Conservation (phyloP, 169 alveolate genomes). For the Plasmodium ovale region DNA sequence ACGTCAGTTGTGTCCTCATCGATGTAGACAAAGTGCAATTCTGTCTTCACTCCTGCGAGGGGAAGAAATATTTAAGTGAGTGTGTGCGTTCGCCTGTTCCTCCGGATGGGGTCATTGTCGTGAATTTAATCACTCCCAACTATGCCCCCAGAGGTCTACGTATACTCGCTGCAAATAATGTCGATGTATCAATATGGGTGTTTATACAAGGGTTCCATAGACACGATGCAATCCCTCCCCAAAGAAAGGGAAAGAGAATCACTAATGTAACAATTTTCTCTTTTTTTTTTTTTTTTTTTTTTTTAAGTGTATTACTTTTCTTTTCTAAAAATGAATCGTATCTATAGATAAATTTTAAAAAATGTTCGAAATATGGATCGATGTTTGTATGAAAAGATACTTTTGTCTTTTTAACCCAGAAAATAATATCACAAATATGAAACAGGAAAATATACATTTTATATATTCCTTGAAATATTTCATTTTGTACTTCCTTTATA, state of each 20-base stretch:
- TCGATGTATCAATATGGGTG: no score
- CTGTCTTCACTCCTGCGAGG: neutral
- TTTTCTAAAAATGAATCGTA: neutral
- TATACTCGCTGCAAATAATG: no score
- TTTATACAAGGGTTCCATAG: no score
- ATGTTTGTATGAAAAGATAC: constrained; percentile 11
- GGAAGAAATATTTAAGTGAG: neutral
- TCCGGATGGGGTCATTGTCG: no score
- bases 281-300: neutral
- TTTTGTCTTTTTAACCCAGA: neutral
- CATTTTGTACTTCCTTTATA: constrained; percentile 12
- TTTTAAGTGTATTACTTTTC: neutral
- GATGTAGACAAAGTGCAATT: constrained; percentile 8
- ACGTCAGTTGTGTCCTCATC: constrained; percentile 1
- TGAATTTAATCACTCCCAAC: no score
- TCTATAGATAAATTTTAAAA: neutral
- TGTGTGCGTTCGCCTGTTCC: neutral
- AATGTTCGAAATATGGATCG: constrained; percentile 2
- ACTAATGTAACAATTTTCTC: neutral
- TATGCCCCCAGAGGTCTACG: no score
- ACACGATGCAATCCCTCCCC: neutral
- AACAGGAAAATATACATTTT: constrained; percentile 5
- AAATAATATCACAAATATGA: constrained; percentile 5
- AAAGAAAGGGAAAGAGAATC: neutral
- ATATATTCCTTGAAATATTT: neutral